A percentile compares a stretch with the other conserved stretches of the same genome.
phyloP scores from a whole-genome alignment of 768 basidiomycete species.

The Kwoniella sp. region DNA sequence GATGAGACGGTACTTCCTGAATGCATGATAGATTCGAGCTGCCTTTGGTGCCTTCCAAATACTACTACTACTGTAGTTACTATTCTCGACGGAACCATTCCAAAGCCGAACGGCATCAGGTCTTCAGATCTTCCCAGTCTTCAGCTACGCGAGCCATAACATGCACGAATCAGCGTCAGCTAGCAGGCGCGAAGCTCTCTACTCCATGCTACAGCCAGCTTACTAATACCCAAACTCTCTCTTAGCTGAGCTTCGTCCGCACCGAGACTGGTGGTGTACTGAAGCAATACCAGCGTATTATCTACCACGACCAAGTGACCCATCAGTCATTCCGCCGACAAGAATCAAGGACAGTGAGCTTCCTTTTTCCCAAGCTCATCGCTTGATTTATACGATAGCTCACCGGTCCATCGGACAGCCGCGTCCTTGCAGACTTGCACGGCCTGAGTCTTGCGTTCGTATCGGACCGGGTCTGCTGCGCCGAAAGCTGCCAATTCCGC shows the following conservation, averaged over 20 bases:
- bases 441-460: constrained; percentile 75
- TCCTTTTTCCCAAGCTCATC: too few species aligned
- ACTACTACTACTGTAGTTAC: too few species aligned
- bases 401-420: constrained; percentile 85
- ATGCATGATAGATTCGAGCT: too few species aligned
- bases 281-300: constrained; percentile 37
- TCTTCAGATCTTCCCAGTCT: constrained; percentile 39
- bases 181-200: background rate
- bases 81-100: too few species aligned
- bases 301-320: constrained; percentile 22
- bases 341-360: background rate
- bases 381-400: background rate
- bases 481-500: constrained; percentile 76
- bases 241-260: constrained; percentile 22
- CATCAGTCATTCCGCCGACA: too few species aligned
- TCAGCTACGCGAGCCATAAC: constrained; percentile 31
- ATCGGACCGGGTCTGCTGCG: constrained; percentile 77
- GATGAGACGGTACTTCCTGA: too few species aligned
- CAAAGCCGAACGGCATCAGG: constrained; percentile 14
- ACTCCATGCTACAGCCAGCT: too few species aligned
- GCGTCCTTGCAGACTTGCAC: constrained; percentile 79
- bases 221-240: constrained; percentile 35
- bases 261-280: constrained; percentile 23
- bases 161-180: background rate
- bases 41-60: too few species aligned